These are phyloP conservation scores for Paragyromitra xinjiangensis DNA, from an alignment of 495 filamentous ascomycete species.

Conservation along the genomic window DNA sequence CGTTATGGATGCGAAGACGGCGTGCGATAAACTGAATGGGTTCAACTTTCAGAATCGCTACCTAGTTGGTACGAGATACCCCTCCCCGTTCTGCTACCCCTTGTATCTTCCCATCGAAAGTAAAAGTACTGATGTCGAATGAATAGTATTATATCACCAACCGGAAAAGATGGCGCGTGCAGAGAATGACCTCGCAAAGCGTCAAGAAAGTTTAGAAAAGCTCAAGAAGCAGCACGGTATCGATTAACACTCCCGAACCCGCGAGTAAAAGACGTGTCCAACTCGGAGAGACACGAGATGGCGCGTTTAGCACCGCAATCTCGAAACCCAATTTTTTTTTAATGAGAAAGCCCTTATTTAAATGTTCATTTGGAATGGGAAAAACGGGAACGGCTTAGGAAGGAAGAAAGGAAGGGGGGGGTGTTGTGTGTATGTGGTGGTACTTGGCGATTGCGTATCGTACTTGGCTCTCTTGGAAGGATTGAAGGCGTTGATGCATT, in stretches of 20 bases:
- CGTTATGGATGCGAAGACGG: conserved; percentile 97
- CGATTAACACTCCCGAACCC: conserved; percentile 72
- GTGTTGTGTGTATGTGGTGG: background rate
- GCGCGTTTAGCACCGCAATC: conserved; percentile 6
- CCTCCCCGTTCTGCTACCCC: background rate
- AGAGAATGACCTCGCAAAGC: conserved; percentile 91
- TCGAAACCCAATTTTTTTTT: background rate
- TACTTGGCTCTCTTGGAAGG: conserved; percentile 35
- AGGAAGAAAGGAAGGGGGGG: background rate
- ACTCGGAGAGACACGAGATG: conserved; percentile 11
- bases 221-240: conserved; percentile 98
- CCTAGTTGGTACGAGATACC: conserved; percentile 81
- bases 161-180: conserved; percentile 95
- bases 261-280: background rate
- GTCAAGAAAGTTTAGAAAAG: conserved; percentile 96
- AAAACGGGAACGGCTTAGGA: background rate
- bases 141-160: conserved; percentile 92
- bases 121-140: conserved; percentile 1
- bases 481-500: conserved; percentile 32
- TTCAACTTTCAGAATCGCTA: conserved; percentile 99
- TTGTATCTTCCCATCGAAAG: background rate
- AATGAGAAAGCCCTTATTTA: conserved; percentile 19
- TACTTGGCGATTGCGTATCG: conserved; percentile 24
- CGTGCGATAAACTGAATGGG: conserved; percentile 98
- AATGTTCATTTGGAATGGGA: conserved; percentile 1